These are phyloP conservation scores for Perilla frutescens DNA, from an alignment of 257 asterid genomes.

Conservation along the genomic window DNA sequence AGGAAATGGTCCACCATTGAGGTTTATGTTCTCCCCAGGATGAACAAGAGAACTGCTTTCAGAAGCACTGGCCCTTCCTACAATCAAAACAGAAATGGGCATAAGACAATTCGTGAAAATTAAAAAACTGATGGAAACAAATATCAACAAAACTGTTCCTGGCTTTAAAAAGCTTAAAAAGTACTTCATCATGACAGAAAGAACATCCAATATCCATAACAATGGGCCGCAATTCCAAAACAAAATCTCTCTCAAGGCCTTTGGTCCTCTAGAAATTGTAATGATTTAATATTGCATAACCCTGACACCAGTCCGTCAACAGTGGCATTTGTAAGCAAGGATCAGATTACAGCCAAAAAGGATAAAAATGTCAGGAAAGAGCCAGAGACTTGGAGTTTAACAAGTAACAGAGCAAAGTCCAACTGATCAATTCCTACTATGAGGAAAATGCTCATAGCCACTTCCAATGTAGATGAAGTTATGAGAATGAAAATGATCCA, in stretches of 20 bases:
- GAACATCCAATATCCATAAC: background rate
- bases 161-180: background rate
- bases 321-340: background rate
- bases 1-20: slow-evolving; percentile 53
- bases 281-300: background rate
- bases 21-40: slow-evolving; percentile 51
- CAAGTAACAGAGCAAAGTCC: background rate
- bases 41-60: slow-evolving; percentile 52
- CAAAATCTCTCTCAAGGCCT: slow-evolving; percentile 8
- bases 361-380: slow-evolving; percentile 12
- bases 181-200: background rate
- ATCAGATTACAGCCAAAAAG: background rate
- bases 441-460: slow-evolving; percentile 22
- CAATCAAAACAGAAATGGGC: slow-evolving; percentile 20
- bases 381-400: slow-evolving; percentile 7
- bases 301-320: slow-evolving; percentile 15
- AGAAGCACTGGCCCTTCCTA: slow-evolving; percentile 51
- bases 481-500: background rate
- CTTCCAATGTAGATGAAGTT: background rate
- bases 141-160: background rate
- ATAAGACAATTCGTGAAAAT: background rate
- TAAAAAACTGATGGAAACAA: background rate
- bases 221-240: background rate
- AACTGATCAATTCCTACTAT: slow-evolving; percentile 8
- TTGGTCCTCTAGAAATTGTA: background rate